A percentile compares a stretch with the other conserved stretches of the same genome.
Conservation (phyloP, 1,284 basidiomycete species). For the Neotropicomus parvogracilis region DNA sequence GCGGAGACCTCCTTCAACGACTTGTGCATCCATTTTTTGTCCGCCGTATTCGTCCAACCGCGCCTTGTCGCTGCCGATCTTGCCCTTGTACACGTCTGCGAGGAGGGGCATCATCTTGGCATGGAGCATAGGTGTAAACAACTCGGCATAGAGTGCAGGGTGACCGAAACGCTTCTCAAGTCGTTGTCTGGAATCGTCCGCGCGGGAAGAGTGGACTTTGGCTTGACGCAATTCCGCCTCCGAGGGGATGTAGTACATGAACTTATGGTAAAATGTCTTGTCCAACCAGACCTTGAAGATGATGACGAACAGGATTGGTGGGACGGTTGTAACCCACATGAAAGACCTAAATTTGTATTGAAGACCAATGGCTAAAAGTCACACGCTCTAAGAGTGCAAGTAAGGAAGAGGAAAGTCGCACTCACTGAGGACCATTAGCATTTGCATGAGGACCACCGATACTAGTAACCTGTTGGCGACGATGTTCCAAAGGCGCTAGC, state of each 20-base stretch:
- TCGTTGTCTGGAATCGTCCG: slow-evolving; percentile 65
- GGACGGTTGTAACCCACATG: slow-evolving; percentile 69
- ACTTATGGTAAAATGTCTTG: slow-evolving; percentile 62
- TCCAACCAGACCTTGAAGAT: slow-evolving; percentile 82
- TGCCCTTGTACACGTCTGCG: slow-evolving; percentile 70
- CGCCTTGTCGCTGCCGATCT: slow-evolving; percentile 58
- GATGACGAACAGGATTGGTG: slow-evolving; percentile 73
- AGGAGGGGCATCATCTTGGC: slow-evolving; percentile 79
- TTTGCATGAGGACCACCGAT: slow-evolving; percentile 77
- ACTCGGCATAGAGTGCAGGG: slow-evolving; percentile 72
- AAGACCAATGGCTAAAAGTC: slow-evolving; percentile 71
- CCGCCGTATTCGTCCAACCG: slow-evolving; percentile 73
- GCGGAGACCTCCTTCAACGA: slow-evolving; percentile 71
- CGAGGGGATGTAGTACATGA: slow-evolving; percentile 76
- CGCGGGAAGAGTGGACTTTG: slow-evolving; percentile 66
- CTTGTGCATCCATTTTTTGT: slow-evolving; percentile 64
- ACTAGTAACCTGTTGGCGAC: slow-evolving; percentile 81
- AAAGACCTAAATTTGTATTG: slow-evolving; percentile 72
- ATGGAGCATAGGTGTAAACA: slow-evolving; percentile 87
- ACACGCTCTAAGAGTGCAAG: background rate
- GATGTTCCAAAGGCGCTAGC: slow-evolving; percentile 87
- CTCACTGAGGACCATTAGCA: slow-evolving; percentile 83
- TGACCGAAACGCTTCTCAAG: slow-evolving; percentile 85
- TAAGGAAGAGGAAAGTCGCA: slow-evolving; percentile 13
- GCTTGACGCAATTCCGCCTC: slow-evolving; percentile 68